A percentile compares a stretch with the other conserved stretches of the same genome.
Conservation (phyloP, 108 stramenopile species). For the Conticribra weissflogii region DNA sequence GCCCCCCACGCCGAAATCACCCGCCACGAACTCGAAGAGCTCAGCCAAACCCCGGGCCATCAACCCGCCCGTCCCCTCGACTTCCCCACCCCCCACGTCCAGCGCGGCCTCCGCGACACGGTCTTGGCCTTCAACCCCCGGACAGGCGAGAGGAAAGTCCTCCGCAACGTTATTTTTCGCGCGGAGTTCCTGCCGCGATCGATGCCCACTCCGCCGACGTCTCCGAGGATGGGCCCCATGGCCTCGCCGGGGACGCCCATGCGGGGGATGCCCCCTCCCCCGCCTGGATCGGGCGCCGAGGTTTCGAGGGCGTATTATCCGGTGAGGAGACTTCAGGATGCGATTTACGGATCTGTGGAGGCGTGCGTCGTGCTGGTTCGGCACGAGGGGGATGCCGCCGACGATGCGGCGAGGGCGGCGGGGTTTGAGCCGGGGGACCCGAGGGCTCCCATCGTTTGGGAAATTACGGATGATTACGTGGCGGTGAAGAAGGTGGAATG, state of each 20-base stretch:
- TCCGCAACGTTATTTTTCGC: constrained; percentile 76
- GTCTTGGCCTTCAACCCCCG: constrained; percentile 76
- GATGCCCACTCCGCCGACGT: constrained; percentile 3
- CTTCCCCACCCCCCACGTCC: constrained; percentile 78
- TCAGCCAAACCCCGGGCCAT: constrained; percentile 24
- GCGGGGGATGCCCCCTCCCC: constrained; percentile 25
- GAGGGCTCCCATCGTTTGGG: constrained; percentile 84
- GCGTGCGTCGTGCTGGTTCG: constrained; percentile 74
- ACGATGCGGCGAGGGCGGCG: constrained; percentile 81
- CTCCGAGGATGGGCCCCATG: constrained; percentile 9
- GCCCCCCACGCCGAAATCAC: constrained; percentile 37
- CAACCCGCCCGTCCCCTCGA: constrained; percentile 72
- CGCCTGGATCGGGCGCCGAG: constrained; percentile 3
- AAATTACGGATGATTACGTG: constrained; percentile 70
- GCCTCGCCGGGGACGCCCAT: constrained; percentile 10
- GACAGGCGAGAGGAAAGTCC: constrained; percentile 59
- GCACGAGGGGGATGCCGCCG: constrained; percentile 74
- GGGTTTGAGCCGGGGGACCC: constrained; percentile 79
- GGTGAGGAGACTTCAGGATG: constrained; percentile 78
- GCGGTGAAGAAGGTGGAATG: constrained; percentile 94
- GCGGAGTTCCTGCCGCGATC: constrained; percentile 45
- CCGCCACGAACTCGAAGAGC: constrained; percentile 24
- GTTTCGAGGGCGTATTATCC: constrained; percentile 79
- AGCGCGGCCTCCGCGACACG: constrained; percentile 71
- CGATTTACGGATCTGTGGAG: constrained; percentile 87